Percentiles rank a stretch among this genome's conserved stretches.
These are phyloP conservation scores for Acrocalymma vagum DNA, from an alignment of 2,329 filamentous ascomycete species.

Conservation along the genomic window DNA sequence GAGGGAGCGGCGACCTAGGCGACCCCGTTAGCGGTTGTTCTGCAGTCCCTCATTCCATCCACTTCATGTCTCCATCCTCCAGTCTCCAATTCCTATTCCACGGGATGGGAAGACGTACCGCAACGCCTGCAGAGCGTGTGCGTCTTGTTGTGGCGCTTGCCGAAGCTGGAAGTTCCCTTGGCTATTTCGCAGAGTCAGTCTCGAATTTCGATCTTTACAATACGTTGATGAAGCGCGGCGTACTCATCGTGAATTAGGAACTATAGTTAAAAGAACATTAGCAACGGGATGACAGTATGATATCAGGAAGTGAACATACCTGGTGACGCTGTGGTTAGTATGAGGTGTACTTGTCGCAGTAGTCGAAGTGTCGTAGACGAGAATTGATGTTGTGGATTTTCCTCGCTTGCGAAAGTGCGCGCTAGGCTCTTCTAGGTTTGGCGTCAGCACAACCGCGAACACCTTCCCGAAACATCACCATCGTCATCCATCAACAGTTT, in stretches of 20 bases:
- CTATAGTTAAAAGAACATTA: slow-evolving; percentile 31
- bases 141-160: slow-evolving; percentile 95
- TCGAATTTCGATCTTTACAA: slow-evolving; percentile 35
- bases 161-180: slow-evolving; percentile 77
- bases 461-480: background rate
- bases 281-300: slow-evolving; percentile 16
- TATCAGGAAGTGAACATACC: slow-evolving; percentile 30
- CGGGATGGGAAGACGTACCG: slow-evolving; percentile 70
- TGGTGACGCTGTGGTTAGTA: slow-evolving; percentile 49
- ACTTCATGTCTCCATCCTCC: slow-evolving; percentile 9
- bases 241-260: slow-evolving; percentile 68
- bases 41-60: slow-evolving; percentile 5
- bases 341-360: slow-evolving; percentile 32
- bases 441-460: background rate
- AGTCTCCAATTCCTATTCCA: slow-evolving; percentile 14
- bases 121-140: slow-evolving; percentile 98
- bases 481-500: background rate
- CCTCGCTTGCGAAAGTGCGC: slow-evolving; percentile 1
- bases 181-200: slow-evolving; percentile 64
- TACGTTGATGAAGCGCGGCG: slow-evolving; percentile 45
- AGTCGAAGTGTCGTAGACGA: too few relatives aligned
- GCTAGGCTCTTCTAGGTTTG: background rate
- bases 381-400: too few relatives aligned
- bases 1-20: slow-evolving; percentile 87
- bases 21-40: slow-evolving; percentile 44